Evolutionary conservation across 2,329 filamentous ascomycete genomes (phyloP).

Genomic region (Hymenoscyphus albidus): DNA sequence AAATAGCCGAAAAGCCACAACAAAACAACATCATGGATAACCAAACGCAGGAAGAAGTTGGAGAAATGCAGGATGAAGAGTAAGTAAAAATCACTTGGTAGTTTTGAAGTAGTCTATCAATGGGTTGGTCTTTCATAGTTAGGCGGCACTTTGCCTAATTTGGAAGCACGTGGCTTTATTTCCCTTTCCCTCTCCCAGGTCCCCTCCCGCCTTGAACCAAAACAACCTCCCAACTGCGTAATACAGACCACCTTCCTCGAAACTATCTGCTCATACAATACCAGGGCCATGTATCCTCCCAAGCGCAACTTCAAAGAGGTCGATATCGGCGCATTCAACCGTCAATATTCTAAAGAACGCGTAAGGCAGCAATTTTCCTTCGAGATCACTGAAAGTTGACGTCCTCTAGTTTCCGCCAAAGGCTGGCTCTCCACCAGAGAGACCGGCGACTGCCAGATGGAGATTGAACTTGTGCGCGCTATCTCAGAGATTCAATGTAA

Average conservation of each 20-base stretch:
- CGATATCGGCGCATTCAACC: slow-evolving; percentile 17
- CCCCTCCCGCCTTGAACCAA: neutral
- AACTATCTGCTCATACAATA: neutral
- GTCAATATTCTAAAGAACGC: slow-evolving; percentile 13
- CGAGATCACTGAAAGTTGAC: neutral
- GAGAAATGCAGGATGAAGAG: neutral
- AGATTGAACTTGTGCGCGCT: slow-evolving; percentile 56
- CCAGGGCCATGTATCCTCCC: neutral
- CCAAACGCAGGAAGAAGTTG: neutral
- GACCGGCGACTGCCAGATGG: slow-evolving; percentile 28
- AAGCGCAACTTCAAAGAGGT: slow-evolving; percentile 14
- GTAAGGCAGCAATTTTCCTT: slow-evolving; percentile 9
- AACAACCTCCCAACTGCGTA: neutral
- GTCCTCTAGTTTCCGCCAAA: slow-evolving; percentile 5
- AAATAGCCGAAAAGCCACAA: neutral
- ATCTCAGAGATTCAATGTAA: slow-evolving; percentile 54
- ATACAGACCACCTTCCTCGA: neutral
- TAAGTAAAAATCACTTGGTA: neutral
- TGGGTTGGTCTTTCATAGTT: too few species aligned
- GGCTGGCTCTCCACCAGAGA: neutral
- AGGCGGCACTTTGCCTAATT: neutral
- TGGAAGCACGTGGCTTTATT: neutral
- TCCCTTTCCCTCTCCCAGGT: neutral
- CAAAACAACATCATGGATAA: neutral
- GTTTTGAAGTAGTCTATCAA: neutral